phyloP scores from a whole-genome alignment of 306 rosid genomes.

The Sphenostylis stenocarpa region DNA sequence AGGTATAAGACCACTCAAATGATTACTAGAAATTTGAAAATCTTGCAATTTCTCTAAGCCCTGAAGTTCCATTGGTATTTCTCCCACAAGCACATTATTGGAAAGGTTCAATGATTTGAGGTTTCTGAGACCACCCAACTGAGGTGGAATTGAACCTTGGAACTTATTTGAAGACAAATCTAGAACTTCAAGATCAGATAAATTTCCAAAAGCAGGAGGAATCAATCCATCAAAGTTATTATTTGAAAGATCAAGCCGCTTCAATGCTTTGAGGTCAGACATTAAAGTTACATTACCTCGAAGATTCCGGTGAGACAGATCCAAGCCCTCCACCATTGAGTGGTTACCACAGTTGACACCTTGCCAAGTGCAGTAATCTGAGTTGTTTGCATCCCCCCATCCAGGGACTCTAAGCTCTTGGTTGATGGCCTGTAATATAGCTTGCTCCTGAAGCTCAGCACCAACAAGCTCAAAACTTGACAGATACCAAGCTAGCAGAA shows the following conservation, averaged over 20 bases:
- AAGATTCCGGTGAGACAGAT: slow-evolving; percentile 73
- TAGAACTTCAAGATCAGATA: slow-evolving; percentile 80
- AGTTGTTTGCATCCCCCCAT: slow-evolving; percentile 70
- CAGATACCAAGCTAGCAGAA: slow-evolving; percentile 59
- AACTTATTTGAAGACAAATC: slow-evolving; percentile 88
- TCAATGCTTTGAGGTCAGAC: slow-evolving; percentile 85
- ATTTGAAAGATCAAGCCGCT: slow-evolving; percentile 81
- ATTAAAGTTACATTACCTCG: slow-evolving; percentile 78
- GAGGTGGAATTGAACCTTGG: slow-evolving; percentile 72
- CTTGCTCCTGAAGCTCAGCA: slow-evolving; percentile 68
- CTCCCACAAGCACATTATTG: slow-evolving; percentile 74
- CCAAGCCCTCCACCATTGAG: slow-evolving; percentile 74
- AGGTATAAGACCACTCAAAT: slow-evolving; percentile 80
- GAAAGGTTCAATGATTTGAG: slow-evolving; percentile 81
- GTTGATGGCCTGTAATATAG: slow-evolving; percentile 58
- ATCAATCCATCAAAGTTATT: slow-evolving; percentile 76
- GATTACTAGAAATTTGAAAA: slow-evolving; percentile 81
- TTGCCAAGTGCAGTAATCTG: slow-evolving; percentile 82
- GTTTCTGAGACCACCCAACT: slow-evolving; percentile 69
- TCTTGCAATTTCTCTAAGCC: slow-evolving; percentile 63
- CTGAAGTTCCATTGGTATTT: slow-evolving; percentile 76
- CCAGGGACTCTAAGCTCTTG: slow-evolving; percentile 81
- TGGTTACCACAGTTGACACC: slow-evolving; percentile 71
- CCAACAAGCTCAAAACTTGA: slow-evolving; percentile 46
- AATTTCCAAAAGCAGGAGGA: slow-evolving; percentile 66